Base-by-base conservation (phyloP, 176 grass and related monocot species). In the Aegilops umbellulata region DNA sequence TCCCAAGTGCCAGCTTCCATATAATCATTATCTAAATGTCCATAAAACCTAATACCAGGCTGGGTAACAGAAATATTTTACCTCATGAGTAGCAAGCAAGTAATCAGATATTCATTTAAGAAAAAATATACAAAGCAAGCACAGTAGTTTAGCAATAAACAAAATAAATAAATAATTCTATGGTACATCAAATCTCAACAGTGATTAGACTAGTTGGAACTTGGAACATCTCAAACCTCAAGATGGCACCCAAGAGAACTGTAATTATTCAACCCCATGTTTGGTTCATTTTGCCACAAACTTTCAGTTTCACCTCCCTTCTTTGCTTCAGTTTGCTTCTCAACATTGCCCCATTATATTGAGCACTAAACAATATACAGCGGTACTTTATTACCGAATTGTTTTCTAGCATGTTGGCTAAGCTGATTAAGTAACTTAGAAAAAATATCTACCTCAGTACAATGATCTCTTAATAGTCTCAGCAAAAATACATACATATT, bases 11-110 rank as follows among this genome's bases (percentile, higher is more conserved):
- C 84, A 65, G 12, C 22, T 83, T 79, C 24, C 49, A 25, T 17
- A 87, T 19, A 80, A 12, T 20, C 6, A 10, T 69, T 30, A 87
- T 73, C 68, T 68, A 68, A 83, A 90, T 51, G 42, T 84, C 25
- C 32, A 87, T 32, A 87, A 79, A 84, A 60, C 24, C 32, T 65
- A 75, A 81, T n/a, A 76, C 4, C 62, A 81, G 26, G 27, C 16
- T 65, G 58, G 31, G 38, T 39, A 12, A 63, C 17, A 69, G 22
- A 83, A 78, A 3, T 16, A 24, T 82, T 47, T 80, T 36, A 14
- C 84, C 24, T 32, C 65, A 0, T 25, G 58, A 39, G 11, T 60
- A 51, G 0, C 32, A 61, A 53, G 30, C 46, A 82, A 67, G 29
- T 70, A 60, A 73, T 41, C 19, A n/a, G 71, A 80, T 67, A 24